Percentiles rank a stretch among this genome's conserved stretches.
Evolutionary conservation across 2,329 filamentous ascomycete genomes (phyloP).

Genomic region (Coniella lustricola): DNA sequence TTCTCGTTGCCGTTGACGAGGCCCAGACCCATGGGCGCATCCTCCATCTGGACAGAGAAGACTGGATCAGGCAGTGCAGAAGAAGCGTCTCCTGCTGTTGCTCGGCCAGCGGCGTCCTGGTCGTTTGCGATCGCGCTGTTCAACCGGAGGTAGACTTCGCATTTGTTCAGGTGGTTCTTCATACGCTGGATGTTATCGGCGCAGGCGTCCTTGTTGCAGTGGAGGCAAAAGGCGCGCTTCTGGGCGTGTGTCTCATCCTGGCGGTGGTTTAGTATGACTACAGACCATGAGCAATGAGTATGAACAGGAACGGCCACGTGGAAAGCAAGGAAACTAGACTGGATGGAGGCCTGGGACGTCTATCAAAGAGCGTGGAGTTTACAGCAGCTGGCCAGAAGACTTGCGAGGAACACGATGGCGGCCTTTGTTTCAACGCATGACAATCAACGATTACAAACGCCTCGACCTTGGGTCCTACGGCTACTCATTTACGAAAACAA

Average conservation of each 20-base stretch:
- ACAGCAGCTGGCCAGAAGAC: not conserved
- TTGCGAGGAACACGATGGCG: not conserved
- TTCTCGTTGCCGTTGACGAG: not conserved
- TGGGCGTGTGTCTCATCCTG: conserved; percentile 14
- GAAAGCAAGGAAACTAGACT: no score
- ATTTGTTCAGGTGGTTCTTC: conserved; percentile 14
- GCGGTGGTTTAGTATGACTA: not conserved
- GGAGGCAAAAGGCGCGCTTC: conserved; percentile 14
- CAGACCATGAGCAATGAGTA: not conserved
- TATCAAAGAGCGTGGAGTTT: not conserved
- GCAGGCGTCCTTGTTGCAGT: conserved; percentile 15
- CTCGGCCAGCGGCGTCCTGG: no score
- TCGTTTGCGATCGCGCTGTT: no score
- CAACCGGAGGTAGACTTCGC: conserved; percentile 12
- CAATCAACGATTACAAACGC: not conserved
- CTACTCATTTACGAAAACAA: not conserved
- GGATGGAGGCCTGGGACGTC: no score
- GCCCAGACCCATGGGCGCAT: conserved; percentile 4
- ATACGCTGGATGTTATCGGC: conserved; percentile 17
- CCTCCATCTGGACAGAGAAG: conserved; percentile 11
- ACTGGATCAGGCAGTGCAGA: conserved; percentile 2
- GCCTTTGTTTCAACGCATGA: not conserved
- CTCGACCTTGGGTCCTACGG: not conserved
- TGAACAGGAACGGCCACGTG: not conserved
- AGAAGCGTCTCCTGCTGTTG: no score